A percentile compares a stretch with the other conserved stretches of the same genome.
phyloP scores from a whole-genome alignment of 805 yeast genomes.

The Ogataea ramenticola region DNA sequence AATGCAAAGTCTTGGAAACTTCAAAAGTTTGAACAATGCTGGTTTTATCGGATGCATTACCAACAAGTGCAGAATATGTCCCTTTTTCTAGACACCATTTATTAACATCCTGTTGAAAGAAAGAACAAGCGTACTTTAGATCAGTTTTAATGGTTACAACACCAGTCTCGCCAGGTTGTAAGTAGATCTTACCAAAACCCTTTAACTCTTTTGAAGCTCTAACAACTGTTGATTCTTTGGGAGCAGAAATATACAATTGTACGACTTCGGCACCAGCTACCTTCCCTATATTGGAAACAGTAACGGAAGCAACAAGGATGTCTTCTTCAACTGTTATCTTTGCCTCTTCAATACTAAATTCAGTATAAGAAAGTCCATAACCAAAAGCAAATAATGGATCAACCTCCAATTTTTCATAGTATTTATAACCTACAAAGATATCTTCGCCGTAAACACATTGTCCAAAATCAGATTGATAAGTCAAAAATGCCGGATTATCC shows the following conservation, averaged over 20 bases:
- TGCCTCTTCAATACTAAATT: constrained; percentile 36
- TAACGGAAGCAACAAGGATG: constrained; percentile 24
- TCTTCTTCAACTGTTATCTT: constrained; percentile 21
- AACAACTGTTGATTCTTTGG: constrained; percentile 24
- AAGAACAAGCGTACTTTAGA: constrained; percentile 45
- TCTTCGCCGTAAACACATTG: constrained; percentile 57
- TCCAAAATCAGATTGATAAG: constrained; percentile 45
- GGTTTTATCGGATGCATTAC: constrained; percentile 22
- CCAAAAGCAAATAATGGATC: constrained; percentile 56
- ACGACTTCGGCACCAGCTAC: constrained; percentile 46
- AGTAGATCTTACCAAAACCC: constrained; percentile 43
- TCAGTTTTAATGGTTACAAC: constrained; percentile 31
- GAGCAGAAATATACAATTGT: constrained; percentile 42
- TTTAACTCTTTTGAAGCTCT: constrained; percentile 57
- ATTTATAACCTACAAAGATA: constrained; percentile 56
- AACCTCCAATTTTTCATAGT: constrained; percentile 44
- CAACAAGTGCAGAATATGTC: constrained; percentile 40
- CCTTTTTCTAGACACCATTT: constrained; percentile 49
- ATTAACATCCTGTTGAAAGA: constrained; percentile 40
- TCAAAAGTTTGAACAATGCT: constrained; percentile 4
- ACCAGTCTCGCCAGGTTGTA: constrained; percentile 37
- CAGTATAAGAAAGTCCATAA: constrained; percentile 53
- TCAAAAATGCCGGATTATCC: constrained; percentile 52
- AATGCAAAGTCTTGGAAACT: constrained; percentile 5
- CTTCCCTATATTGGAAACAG: constrained; percentile 41